Conservation (phyloP, 2,329 filamentous ascomycete species). For the Amesomyces nigricolor region DNA sequence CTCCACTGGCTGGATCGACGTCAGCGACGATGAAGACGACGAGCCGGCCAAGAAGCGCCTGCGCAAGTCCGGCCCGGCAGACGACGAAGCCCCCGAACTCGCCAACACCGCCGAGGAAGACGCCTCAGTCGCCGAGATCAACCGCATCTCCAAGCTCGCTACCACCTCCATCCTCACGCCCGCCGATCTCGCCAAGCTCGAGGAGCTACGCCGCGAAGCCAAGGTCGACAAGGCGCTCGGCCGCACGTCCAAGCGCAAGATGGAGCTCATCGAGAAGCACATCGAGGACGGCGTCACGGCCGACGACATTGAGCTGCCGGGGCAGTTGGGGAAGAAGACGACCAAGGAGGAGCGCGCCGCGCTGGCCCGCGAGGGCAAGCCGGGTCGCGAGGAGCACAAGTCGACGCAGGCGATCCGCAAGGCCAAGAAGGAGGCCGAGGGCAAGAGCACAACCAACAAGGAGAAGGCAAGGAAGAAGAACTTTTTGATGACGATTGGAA, state of each 20-base stretch:
- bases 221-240: slow-evolving; percentile 61
- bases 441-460: slow-evolving; percentile 95
- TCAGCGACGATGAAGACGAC: slow-evolving; percentile 76
- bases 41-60: slow-evolving; percentile 61
- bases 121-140: slow-evolving; percentile 38
- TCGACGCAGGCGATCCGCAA: slow-evolving; percentile 77
- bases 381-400: slow-evolving; percentile 73
- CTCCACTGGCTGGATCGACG: slow-evolving; percentile 89
- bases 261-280: slow-evolving; percentile 56
- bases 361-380: slow-evolving; percentile 75
- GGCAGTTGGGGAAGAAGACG: slow-evolving; percentile 71
- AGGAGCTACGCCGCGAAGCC: slow-evolving; percentile 73
- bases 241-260: slow-evolving; percentile 40
- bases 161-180: slow-evolving; percentile 92
- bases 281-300: slow-evolving; percentile 85
- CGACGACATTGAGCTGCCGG: slow-evolving; percentile 83
- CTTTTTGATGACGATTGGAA: slow-evolving; percentile 95
- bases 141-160: slow-evolving; percentile 67
- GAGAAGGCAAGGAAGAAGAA: slow-evolving; percentile 98
- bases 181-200: slow-evolving; percentile 89
- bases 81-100: slow-evolving; percentile 26
- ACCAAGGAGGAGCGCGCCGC: slow-evolving; percentile 88
- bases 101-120: slow-evolving; percentile 40
- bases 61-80: slow-evolving; percentile 35
- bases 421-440: slow-evolving; percentile 79